Evolutionary conservation across 352 stramenopile species (phyloP), one percentile per base, ranked within the genome.

Genomic region (Phytophthora sansomeana): DNA sequence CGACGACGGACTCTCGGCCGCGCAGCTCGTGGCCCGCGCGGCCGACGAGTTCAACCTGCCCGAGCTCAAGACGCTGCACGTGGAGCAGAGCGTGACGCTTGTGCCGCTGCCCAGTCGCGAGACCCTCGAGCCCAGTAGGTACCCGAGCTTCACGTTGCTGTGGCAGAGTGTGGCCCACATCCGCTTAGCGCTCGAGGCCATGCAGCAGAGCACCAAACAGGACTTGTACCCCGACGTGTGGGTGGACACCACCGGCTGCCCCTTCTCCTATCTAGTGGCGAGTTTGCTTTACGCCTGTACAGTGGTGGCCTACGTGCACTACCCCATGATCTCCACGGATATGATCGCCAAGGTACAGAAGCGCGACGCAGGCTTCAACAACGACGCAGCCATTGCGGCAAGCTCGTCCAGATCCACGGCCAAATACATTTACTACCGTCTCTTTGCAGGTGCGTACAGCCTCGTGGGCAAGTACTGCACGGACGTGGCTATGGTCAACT

Each of bases 321-420:
- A 99, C 85, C 98, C 98, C 7, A 99, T 98, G 58, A 99, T 99
- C 68, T 99, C 92, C 48, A 98, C 93, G 32, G 97, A 99, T 68
- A 99, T 99, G 98, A 92, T 99, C 33, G 63, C 72, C 33, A 85
- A 96, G 35, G 97, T 99, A 6, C 91, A 90, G 63, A 81, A 98
- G 55, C 91, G 93, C 35, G 72, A 88, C 35, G 75, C 93, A 5
- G 84, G 87, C 13, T 99, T 99, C 75, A 99, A 99, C 80, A 99
- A 99, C 72, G 66, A 92, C 44, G 48, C 80, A 10, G 60, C 78
- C 6, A 93, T 99, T 29, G 83, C 95, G 6, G 58, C 66, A 10
- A 98, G 87, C 57, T 62, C 79, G 16, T 68, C 88, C 5, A 83
- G 91, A 16, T 98, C 96, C 4, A 74, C 68, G 17, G 75, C 92